Percentiles rank a stretch among this genome's conserved stretches.
Evolutionary conservation across 2,329 filamentous ascomycete species (phyloP).

Genomic region (Escovopsis sp.): DNA sequence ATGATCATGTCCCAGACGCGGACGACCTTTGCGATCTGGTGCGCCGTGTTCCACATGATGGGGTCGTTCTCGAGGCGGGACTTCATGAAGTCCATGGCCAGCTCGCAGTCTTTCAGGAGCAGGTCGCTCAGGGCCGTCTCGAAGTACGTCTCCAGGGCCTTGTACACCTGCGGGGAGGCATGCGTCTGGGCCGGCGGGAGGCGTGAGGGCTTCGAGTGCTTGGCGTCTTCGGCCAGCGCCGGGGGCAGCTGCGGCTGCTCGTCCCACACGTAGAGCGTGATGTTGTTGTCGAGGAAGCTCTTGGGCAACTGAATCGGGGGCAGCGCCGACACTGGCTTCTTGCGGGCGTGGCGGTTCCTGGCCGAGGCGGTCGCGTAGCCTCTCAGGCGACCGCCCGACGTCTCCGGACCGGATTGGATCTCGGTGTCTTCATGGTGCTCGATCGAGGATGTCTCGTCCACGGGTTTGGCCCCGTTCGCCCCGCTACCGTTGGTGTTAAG

Average conservation of each 20-base stretch:
- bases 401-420: constrained; percentile 14
- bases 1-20: constrained; percentile 21
- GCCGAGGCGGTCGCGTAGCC: constrained; percentile 11
- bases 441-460: constrained; percentile 11
- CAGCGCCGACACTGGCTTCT: constrained; percentile 23
- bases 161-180: constrained; percentile 11
- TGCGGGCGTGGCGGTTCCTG: constrained; percentile 19
- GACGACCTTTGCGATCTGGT: constrained; percentile 9
- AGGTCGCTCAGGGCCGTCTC: constrained; percentile 13
- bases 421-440: constrained; percentile 16
- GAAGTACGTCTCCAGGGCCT: constrained; percentile 18
- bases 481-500: constrained; percentile 3
- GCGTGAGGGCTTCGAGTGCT: constrained; percentile 16
- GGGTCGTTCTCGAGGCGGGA: constrained; percentile 3
- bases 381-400: constrained; percentile 14
- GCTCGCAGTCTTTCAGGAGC: constrained; percentile 8
- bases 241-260: constrained; percentile 15
- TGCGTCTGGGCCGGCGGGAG: constrained; percentile 14
- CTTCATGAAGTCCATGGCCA: constrained; percentile 7
- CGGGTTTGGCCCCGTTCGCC: constrained; percentile 13
- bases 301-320: constrained; percentile 41
- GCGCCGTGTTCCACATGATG: constrained; percentile 4
- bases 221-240: constrained; percentile 19
- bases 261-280: constrained; percentile 20
- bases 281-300: constrained; percentile 39